phyloP scores from a whole-genome alignment of 345 rosid species.

The Pelargonium nanum region DNA sequence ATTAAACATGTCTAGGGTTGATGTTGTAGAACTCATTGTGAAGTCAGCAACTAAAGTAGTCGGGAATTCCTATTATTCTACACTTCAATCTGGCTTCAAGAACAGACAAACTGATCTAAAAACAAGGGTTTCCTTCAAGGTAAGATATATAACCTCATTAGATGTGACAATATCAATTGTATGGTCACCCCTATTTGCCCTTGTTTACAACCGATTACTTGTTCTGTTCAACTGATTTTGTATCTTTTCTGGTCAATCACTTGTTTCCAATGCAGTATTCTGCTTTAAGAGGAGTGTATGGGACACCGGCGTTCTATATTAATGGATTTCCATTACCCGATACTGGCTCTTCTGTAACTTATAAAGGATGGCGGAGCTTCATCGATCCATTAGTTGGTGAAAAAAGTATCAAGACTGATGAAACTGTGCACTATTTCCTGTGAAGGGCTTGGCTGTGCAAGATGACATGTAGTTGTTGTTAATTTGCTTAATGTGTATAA shows the following conservation, averaged over 20 bases:
- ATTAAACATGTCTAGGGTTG: conserved; percentile 38
- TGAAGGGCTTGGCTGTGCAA: conserved; percentile 1
- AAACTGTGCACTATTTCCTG: conserved; percentile 6
- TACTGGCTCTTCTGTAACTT: conserved; percentile 28
- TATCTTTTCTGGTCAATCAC: neutral
- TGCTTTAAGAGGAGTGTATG: conserved; percentile 37
- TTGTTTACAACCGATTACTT: neutral
- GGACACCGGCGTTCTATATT: conserved; percentile 34
- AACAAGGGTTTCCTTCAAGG: conserved; percentile 84
- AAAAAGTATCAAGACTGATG: conserved; percentile 1
- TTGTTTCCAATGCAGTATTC: conserved; percentile 34
- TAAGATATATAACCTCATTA: conserved; percentile 21
- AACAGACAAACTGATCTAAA: conserved; percentile 48
- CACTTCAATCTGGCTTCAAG: conserved; percentile 45
- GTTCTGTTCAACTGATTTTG: neutral
- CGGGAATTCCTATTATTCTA: conserved; percentile 45
- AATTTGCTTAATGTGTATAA: neutral
- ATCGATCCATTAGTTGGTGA: conserved; percentile 28
- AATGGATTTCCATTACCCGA: conserved; percentile 34
- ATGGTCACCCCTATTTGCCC: too few species aligned
- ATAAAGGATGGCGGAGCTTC: conserved; percentile 29
- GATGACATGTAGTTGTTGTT: neutral
- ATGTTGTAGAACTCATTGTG: conserved; percentile 44
- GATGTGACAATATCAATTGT: neutral
- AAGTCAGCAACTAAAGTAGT: conserved; percentile 37